Evolutionary conservation across 176 grass and related monocot genomes (phyloP).

Genomic region (Bolboschoenus planiculmis): DNA sequence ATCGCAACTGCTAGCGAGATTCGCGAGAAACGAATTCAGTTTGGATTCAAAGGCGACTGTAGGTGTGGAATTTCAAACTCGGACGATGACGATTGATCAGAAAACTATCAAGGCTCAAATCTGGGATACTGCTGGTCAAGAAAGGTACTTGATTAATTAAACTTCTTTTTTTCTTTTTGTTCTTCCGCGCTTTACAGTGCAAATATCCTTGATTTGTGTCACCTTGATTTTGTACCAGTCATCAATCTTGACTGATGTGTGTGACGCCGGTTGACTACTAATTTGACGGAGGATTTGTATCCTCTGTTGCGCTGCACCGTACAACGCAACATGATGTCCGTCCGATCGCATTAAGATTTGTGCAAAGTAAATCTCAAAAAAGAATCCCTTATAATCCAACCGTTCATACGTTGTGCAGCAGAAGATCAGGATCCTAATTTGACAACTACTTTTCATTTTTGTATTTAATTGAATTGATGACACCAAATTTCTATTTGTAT

Average conservation of each 20-base stretch:
- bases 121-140: constrained; percentile 24
- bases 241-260: neutral
- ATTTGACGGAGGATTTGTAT: no score
- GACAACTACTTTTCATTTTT: neutral
- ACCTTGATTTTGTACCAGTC: neutral
- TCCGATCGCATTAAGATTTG: no score
- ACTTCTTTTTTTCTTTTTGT: neutral
- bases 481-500: neutral
- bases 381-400: no score
- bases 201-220: neutral
- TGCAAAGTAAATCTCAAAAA: no score
- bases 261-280: neutral
- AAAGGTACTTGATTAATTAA: constrained; percentile 7
- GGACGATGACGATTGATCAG: constrained; percentile 15
- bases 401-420: no score
- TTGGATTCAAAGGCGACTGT: constrained; percentile 24
- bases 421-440: neutral
- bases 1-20: constrained; percentile 15
- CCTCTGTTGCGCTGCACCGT: no score
- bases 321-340: no score
- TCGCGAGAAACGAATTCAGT: constrained; percentile 21
- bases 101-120: constrained; percentile 24
- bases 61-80: constrained; percentile 17
- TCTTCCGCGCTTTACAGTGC: neutral
- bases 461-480: neutral